These are phyloP conservation scores for Breviolum minutum DNA, from an alignment of 73 alveolate species.

Conservation along the genomic window DNA sequence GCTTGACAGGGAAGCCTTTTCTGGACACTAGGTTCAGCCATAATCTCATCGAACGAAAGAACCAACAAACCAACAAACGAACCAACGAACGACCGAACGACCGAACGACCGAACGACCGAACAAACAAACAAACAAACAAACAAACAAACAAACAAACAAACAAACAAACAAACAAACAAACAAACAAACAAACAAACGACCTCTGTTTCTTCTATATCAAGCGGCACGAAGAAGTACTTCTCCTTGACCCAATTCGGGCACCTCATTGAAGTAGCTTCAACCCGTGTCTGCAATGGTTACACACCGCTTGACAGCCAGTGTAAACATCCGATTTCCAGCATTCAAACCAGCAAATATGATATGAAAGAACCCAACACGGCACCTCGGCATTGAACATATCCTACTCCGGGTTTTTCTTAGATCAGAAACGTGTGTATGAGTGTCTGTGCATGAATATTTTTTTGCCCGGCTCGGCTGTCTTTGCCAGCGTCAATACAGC, in stretches of 20 bases:
- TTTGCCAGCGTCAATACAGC: conserved; percentile 40
- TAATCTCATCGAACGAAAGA: background rate
- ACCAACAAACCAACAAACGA: too few relatives aligned
- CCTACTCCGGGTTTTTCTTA: too few relatives aligned
- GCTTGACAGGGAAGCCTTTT: background rate
- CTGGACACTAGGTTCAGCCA: background rate
- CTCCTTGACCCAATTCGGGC: conserved; percentile 66
- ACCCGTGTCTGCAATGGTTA: background rate
- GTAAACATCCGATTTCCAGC: background rate
- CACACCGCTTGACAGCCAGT: too few relatives aligned
- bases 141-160: background rate
- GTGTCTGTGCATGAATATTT: too few relatives aligned
- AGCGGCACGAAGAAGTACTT: conserved; percentile 59
- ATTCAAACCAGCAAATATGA: too few relatives aligned
- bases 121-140: too few relatives aligned
- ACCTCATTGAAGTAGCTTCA: background rate
- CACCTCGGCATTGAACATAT: too few relatives aligned
- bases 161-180: background rate
- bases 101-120: too few relatives aligned
- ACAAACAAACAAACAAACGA: background rate
- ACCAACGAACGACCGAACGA: too few relatives aligned
- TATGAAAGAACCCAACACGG: too few relatives aligned
- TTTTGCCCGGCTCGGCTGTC: conserved; percentile 44
- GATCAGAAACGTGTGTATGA: too few relatives aligned
- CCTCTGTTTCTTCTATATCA: background rate